phyloP scores from a whole-genome alignment of 176 grass and related monocot species.

The Saccharum officinarum region DNA sequence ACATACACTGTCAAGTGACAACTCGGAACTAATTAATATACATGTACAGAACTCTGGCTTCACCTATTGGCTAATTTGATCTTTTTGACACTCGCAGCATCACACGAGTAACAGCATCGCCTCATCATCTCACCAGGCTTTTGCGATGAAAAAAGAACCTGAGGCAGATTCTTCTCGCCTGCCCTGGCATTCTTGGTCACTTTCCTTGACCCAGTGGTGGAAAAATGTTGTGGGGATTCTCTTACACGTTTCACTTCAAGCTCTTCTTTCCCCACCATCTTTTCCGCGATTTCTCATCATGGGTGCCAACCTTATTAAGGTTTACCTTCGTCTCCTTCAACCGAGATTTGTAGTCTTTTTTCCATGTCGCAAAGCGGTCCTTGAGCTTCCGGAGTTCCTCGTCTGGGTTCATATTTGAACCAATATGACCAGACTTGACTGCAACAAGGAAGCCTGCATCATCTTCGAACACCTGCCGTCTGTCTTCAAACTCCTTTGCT shows the following conservation, averaged over 20 bases:
- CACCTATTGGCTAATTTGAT: slow-evolving; percentile 2
- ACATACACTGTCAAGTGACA: slow-evolving; percentile 44
- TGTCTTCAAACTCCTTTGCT: slow-evolving; percentile 77
- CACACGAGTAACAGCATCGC: background rate
- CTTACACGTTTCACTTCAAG: slow-evolving; percentile 45
- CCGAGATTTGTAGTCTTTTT: slow-evolving; percentile 85
- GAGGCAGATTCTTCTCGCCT: background rate
- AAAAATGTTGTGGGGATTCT: slow-evolving; percentile 3
- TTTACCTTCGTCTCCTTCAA: slow-evolving; percentile 79
- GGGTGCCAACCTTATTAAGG: slow-evolving; percentile 51
- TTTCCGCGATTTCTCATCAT: slow-evolving; percentile 63
- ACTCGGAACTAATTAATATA: slow-evolving; percentile 43
- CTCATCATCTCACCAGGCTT: background rate
- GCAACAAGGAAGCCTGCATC: slow-evolving; percentile 62
- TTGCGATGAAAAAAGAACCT: background rate
- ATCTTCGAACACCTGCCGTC: slow-evolving; percentile 60
- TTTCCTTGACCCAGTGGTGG: slow-evolving; percentile 16
- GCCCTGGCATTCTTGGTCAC: slow-evolving; percentile 1
- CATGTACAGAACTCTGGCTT: slow-evolving; percentile 46
- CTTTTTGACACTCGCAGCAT: background rate
- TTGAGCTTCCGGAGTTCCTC: slow-evolving; percentile 82
- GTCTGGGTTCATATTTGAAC: slow-evolving; percentile 57
- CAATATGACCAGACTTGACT: slow-evolving; percentile 42
- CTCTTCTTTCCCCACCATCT: slow-evolving; percentile 88
- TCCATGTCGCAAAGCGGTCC: slow-evolving; percentile 81